These are phyloP conservation scores for Cryptosporidium canis DNA, from an alignment of 169 alveolate species.

Conservation along the genomic window DNA sequence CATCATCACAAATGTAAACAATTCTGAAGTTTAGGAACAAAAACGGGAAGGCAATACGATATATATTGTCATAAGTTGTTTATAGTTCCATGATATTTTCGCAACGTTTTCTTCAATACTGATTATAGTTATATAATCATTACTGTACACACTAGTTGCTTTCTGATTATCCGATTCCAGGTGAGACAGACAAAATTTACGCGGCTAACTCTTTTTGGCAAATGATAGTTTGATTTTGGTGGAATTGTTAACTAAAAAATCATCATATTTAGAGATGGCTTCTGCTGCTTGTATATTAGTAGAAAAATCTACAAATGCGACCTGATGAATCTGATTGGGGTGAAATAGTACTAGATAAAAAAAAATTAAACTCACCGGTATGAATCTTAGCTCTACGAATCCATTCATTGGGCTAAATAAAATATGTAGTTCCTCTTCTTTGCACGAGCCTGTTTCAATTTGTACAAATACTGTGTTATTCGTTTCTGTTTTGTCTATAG, in stretches of 20 bases:
- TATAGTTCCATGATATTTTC: constrained; percentile 4
- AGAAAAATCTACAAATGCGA: constrained; percentile 60
- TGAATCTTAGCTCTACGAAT: constrained; percentile 41
- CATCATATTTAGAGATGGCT: background rate
- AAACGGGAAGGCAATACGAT: background rate
- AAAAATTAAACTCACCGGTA: constrained; percentile 26
- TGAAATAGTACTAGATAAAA: background rate
- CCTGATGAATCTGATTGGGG: constrained; percentile 23
- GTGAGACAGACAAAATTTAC: background rate
- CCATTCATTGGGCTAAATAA: constrained; percentile 9
- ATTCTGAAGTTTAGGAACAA: constrained; percentile 17
- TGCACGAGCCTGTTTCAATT: constrained; percentile 2
- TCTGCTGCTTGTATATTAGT: constrained; percentile 43
- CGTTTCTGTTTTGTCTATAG: background rate
- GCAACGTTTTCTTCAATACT: constrained; percentile 51
- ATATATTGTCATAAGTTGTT: background rate
- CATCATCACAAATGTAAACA: constrained; percentile 45
- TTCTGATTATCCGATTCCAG: background rate
- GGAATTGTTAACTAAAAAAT: background rate
- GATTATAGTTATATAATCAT: background rate
- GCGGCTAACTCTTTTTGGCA: constrained; percentile 27
- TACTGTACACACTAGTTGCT: constrained; percentile 73
- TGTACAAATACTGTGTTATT: constrained; percentile 42
- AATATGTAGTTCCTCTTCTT: constrained; percentile 6
- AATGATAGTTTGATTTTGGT: constrained; percentile 44